Evolutionary conservation across 2,329 filamentous ascomycete genomes (phyloP).

Genomic region (Arthroderma uncinatum): DNA sequence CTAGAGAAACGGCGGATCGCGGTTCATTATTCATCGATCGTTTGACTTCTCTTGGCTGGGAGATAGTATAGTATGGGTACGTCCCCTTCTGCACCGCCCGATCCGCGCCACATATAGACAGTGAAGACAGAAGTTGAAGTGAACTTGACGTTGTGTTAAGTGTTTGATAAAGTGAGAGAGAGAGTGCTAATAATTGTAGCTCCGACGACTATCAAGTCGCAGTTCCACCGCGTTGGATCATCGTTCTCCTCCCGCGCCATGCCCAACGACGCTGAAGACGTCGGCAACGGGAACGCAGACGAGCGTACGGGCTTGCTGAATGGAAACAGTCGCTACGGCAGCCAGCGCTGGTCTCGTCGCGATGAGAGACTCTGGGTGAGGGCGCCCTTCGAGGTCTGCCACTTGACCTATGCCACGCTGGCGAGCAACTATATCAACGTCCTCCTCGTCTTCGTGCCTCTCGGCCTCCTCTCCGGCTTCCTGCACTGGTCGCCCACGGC

Average conservation of each 20-base stretch:
- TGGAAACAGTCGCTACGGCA: background rate
- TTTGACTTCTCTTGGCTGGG: too few relatives aligned
- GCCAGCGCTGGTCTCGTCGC: slow-evolving; percentile 22
- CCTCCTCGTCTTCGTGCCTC: slow-evolving; percentile 52
- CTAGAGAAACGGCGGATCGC: too few relatives aligned
- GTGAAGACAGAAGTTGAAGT: too few relatives aligned
- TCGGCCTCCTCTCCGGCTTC: slow-evolving; percentile 53
- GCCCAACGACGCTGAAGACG: slow-evolving; percentile 8
- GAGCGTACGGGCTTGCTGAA: slow-evolving; percentile 10
- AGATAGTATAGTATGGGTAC: too few relatives aligned
- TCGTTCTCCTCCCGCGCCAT: slow-evolving; percentile 9
- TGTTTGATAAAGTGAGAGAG: too few relatives aligned
- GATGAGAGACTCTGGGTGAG: slow-evolving; percentile 29
- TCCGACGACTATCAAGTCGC: slow-evolving; percentile 12
- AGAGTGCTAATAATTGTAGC: slow-evolving; percentile 11
- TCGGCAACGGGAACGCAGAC: slow-evolving; percentile 10
- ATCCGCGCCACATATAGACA: too few relatives aligned
- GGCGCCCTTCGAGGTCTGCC: slow-evolving; percentile 30
- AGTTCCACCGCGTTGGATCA: slow-evolving; percentile 15
- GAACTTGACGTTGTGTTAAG: too few relatives aligned
- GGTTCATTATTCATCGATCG: too few relatives aligned
- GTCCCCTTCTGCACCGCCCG: too few relatives aligned
- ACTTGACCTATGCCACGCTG: slow-evolving; percentile 36
- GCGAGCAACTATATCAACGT: slow-evolving; percentile 47
- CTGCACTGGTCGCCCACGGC: slow-evolving; percentile 45